A percentile compares a stretch with the other conserved stretches of the same genome.
Conservation (phyloP, 1,139 yeast species). For the Debaryomyces nepalensis region DNA sequence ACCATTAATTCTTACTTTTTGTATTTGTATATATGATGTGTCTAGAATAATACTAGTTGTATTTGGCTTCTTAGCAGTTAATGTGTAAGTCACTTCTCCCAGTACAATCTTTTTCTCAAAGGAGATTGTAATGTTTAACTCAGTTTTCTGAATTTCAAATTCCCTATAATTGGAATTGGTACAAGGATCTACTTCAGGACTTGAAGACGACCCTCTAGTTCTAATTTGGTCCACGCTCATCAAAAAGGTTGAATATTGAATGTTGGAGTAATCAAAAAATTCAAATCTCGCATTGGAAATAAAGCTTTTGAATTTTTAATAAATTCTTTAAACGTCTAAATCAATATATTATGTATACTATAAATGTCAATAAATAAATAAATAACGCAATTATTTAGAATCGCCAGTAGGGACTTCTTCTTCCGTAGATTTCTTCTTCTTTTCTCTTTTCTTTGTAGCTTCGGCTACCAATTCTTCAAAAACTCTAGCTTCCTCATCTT, state of each 20-base stretch:
- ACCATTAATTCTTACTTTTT: slow-evolving; percentile 29
- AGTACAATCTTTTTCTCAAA: slow-evolving; percentile 33
- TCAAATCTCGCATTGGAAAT: not conserved
- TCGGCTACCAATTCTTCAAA: slow-evolving; percentile 93
- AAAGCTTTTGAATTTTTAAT: not conserved
- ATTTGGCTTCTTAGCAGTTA: slow-evolving; percentile 18
- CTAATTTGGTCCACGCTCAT: not conserved
- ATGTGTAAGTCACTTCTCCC: slow-evolving; percentile 34
- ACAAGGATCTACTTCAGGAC: slow-evolving; percentile 56
- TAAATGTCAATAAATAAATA: not conserved
- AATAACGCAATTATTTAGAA: not conserved
- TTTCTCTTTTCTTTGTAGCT: slow-evolving; percentile 79
- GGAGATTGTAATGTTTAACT: slow-evolving; percentile 32
- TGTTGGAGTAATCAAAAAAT: not conserved
- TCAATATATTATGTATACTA: slow-evolving; percentile 4
- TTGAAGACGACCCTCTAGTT: not conserved
- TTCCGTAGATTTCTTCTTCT: slow-evolving; percentile 36
- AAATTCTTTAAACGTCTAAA: slow-evolving; percentile 3
- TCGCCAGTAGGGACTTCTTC: not conserved
- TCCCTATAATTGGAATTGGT: slow-evolving; percentile 71
- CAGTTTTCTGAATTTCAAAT: slow-evolving; percentile 49
- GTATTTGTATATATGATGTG: slow-evolving; percentile 35
- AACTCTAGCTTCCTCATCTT: slow-evolving; percentile 87
- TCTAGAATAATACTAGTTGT: slow-evolving; percentile 31
- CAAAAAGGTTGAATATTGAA: not conserved